Base-by-base conservation (phyloP, 2,329 filamentous ascomycete genomes). In the Knoxdaviesia capensis region DNA sequence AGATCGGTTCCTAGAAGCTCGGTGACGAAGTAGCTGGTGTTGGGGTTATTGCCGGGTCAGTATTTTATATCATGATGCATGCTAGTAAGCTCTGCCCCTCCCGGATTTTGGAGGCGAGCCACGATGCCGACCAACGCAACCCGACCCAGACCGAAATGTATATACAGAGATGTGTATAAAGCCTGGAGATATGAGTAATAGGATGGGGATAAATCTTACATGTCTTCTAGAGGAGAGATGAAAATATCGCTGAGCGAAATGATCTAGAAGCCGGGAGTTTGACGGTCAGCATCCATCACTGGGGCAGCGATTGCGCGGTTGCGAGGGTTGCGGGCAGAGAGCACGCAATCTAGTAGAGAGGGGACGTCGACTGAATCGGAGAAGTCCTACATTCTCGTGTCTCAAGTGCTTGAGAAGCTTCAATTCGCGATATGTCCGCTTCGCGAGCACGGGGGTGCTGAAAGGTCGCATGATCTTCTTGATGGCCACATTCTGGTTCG, bases 401-500 rank as follows among this genome's bases (percentile, higher is more conserved):
- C 79, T 79, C 47, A 98, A 68, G 57, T 98, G 90, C 69, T 96
- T 98, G 55, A 98, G 69, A 48, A 98, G 74, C 69, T 96, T 98
- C 57, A 98, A 67, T 62, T 98, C 90, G 56, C 90, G 79, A 61
- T 98, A 98, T 50, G 90, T 98, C 57, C 90, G 76, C 69, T 98
- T 98, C 45, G 90, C 90, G 39, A 98, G 71, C 45, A 98, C 90
- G 1, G 90, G 87, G n/a, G 90, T 98, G 70, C 87, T 94, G 65
- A 98, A 98, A 7, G 90, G 90, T 69, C 96, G 98, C 88, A 98
- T 96, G 57, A 98, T 98, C 75, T 98, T 98, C 74, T 98, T 98
- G 59, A 98, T 87, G 45, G 90, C 90, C 47, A 98, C 90, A 62
- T 87, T 86, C 62, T 94, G 87, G 59, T 75, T 83, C 46, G 90